Evolutionary conservation across 169 alveolate genomes (phyloP).

Genomic region (Plasmodium vivax): DNA sequence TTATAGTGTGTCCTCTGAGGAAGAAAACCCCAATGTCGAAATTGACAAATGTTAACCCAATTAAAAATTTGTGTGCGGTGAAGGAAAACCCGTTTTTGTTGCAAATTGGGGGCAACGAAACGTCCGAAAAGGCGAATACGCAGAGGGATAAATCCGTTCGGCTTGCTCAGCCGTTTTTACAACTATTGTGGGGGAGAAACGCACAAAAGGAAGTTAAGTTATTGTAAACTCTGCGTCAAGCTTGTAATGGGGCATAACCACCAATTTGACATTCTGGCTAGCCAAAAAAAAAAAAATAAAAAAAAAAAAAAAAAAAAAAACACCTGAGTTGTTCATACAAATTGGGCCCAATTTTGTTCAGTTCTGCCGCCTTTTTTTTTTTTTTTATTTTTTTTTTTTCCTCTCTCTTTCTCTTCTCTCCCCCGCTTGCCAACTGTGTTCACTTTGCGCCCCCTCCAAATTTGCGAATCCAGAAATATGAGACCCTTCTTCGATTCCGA

Average conservation of each 20-base stretch:
- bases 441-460: background rate
- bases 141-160: background rate
- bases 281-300: conserved; percentile 5
- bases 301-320: background rate
- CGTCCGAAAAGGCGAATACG: background rate
- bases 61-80: background rate
- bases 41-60: background rate
- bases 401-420: background rate
- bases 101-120: background rate
- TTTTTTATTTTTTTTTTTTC: conserved; percentile 17
- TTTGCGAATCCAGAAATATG: background rate
- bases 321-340: no score
- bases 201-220: background rate
- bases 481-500: conserved; percentile 73
- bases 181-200: background rate
- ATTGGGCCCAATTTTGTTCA: background rate
- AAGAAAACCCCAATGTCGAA: background rate
- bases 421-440: background rate
- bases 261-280: background rate
- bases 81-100: background rate
- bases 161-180: background rate
- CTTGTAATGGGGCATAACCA: background rate
- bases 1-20: background rate
- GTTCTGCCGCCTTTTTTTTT: conserved; percentile 7
- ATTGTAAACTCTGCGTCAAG: background rate